phyloP scores from a whole-genome alignment of 208 protist species.

The Trichomonas tenax region DNA sequence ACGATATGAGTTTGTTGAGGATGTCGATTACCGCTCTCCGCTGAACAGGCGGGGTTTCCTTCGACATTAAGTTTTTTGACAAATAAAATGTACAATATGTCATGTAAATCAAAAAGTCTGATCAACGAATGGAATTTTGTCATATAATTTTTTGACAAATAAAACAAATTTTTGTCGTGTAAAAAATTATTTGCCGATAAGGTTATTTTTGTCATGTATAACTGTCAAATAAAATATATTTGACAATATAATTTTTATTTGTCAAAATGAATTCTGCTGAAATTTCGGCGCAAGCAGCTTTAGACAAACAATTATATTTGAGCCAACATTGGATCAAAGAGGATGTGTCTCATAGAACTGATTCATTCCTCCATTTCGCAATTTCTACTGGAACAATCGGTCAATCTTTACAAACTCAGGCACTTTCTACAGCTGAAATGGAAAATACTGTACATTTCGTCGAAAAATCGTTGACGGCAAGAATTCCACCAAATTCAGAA shows the following conservation, averaged over 20 bases:
- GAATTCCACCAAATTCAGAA: neutral
- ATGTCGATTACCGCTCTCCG: neutral
- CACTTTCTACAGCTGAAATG: neutral
- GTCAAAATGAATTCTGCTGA: neutral
- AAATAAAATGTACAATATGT: too few relatives aligned
- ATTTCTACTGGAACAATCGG: neutral
- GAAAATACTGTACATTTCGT: neutral
- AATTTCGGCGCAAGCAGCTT: neutral
- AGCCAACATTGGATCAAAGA: neutral
- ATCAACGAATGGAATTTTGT: too few relatives aligned
- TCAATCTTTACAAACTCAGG: neutral
- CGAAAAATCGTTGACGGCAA: neutral
- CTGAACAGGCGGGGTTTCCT: neutral
- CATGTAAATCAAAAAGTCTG: too few relatives aligned
- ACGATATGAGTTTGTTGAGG: neutral
- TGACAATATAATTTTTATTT: too few relatives aligned
- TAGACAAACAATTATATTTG: neutral
- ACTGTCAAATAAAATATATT: too few relatives aligned
- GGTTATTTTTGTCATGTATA: too few relatives aligned
- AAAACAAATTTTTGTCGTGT: too few relatives aligned
- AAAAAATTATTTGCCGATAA: too few relatives aligned
- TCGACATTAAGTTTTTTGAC: too few relatives aligned
- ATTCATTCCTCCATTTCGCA: neutral
- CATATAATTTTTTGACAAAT: too few relatives aligned
- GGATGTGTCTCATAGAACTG: neutral